Base-by-base conservation (phyloP, 768 basidiomycete species). In the Cubamyces lactineus region DNA sequence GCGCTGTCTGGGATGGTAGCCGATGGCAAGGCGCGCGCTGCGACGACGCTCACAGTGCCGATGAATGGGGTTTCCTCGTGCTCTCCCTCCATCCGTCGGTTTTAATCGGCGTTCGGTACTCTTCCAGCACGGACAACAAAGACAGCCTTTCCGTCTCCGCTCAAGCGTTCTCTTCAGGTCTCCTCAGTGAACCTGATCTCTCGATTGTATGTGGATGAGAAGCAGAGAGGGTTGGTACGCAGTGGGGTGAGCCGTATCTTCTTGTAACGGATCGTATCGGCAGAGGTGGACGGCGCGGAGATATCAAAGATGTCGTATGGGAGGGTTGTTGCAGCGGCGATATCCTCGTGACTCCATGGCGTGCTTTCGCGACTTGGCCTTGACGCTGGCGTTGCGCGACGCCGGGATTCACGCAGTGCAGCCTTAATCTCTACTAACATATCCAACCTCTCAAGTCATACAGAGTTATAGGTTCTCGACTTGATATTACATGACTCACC, bases 121-220 rank as follows among this genome's bases (percentile, higher is more conserved):
- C 3, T 26, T 12, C 2, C 9, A 5, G 24, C 40, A 40, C 49
- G 50, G 4, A 30, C 50, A 50, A 59, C 57, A 42, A 59, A 21
- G 4, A 42, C 38, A 9, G 24, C 21, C 40, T 41, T 34, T 3
- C 42, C 57, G 3, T 17, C 15, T 11, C 57, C 50, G 26, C 19
- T 52, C 23, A 59, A 16, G 26, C 49, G 57, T 19, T 8, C 26
- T 11, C 42, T 24, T 50, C 57, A 59, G 2, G 41, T 51, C 13
- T 51, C 57, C 7, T 59, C 50, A 15, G 24, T 19, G 26, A 45
- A 59, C 5, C 13, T 13, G 7, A 17, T 48, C n/a, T 59, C 57
- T 23, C 39, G 50, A 11, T 42, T 26, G 28, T 59, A 52, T n/a
- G 57, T 52, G 24, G 57, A 52, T 1, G 34, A 13, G 57, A 51